Conservation (phyloP, 108 stramenopile species). For the Stephanodiscus minutulus region DNA sequence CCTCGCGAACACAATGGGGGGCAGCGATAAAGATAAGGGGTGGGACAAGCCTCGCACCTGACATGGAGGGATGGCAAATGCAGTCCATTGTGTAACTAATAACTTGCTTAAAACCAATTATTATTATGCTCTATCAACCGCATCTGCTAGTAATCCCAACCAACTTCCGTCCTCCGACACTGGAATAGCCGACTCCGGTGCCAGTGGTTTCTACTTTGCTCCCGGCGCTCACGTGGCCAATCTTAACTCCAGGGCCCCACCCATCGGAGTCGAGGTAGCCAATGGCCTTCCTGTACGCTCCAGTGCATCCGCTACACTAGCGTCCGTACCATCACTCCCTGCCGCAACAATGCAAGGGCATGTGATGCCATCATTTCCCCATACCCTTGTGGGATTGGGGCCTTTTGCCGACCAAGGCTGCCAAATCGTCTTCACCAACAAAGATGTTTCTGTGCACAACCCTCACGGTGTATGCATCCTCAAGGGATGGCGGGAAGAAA, state of each 20-base stretch:
- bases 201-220: neutral
- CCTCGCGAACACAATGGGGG: neutral
- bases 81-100: neutral
- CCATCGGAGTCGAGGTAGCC: neutral
- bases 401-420: slow-evolving; percentile 4
- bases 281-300: neutral
- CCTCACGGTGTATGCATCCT: neutral
- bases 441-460: neutral
- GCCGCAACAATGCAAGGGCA: neutral
- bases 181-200: neutral
- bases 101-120: neutral
- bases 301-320: neutral
- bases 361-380: slow-evolving; percentile 18
- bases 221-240: neutral
- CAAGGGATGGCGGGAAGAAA: neutral
- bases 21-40: neutral
- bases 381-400: slow-evolving; percentile 7
- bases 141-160: neutral
- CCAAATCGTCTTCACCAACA: slow-evolving; percentile 6
- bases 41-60: neutral
- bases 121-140: neutral
- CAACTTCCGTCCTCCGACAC: neutral
- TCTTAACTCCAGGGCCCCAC: neutral
- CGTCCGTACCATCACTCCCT: neutral
- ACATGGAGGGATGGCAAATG: neutral